These are phyloP conservation scores for Apium graveolens DNA, from an alignment of 129 eudicot genomes.

Conservation along the genomic window DNA sequence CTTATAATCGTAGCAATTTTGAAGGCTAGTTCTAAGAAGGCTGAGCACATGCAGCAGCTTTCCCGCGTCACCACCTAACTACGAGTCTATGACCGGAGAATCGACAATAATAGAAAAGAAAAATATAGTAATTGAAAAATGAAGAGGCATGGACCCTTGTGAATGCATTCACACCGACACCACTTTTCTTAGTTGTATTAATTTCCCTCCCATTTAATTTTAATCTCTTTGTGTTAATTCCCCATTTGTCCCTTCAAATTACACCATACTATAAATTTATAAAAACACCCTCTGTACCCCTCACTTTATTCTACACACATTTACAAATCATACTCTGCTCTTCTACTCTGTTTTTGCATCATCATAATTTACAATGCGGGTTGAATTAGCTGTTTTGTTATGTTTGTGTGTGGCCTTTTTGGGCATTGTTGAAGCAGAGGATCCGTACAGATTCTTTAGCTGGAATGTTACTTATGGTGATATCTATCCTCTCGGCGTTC, in stretches of 20 bases:
- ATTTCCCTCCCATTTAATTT: background rate
- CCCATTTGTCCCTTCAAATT: background rate
- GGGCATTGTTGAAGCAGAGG: conserved; percentile 50
- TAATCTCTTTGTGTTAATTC: background rate
- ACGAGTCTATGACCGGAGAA: background rate
- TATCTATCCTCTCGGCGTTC: conserved; percentile 82
- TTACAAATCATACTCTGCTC: too few species aligned
- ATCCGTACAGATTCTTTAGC: conserved; percentile 63
- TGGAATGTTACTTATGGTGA: conserved; percentile 90
- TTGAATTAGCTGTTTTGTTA: conserved; percentile 16
- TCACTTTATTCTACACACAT: background rate
- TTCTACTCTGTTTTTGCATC: background rate
- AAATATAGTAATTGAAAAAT: background rate
- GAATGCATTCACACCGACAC: conserved; percentile 4
- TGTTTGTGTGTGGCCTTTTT: conserved; percentile 16
- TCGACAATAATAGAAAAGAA: background rate
- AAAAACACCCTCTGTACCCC: background rate
- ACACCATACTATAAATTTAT: background rate
- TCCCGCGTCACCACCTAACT: background rate
- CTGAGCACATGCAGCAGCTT: background rate
- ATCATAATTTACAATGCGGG: conserved; percentile 28
- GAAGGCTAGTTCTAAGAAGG: background rate
- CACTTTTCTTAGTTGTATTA: background rate
- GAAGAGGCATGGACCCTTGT: background rate
- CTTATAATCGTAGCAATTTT: too few species aligned